Percentiles rank a stretch among this genome's conserved stretches.
phyloP scores from a whole-genome alignment of 768 basidiomycete genomes.

The Pisolithus sp. region DNA sequence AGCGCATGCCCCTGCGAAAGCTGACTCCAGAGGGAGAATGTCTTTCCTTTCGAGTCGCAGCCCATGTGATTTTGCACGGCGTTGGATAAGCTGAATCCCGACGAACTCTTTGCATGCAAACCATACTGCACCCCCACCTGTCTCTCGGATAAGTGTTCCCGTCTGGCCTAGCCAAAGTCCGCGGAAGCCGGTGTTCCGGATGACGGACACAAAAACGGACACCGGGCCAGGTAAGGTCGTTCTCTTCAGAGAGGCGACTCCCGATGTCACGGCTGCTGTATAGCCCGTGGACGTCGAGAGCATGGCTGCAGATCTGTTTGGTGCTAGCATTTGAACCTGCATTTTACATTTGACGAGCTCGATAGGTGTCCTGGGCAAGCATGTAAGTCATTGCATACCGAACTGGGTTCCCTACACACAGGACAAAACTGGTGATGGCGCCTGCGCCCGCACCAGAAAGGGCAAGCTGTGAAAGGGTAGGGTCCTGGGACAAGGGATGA shows the following conservation, averaged over 20 bases:
- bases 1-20: slow-evolving; percentile 79
- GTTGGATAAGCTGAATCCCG: slow-evolving; percentile 51
- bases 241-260: slow-evolving; percentile 6
- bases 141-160: slow-evolving; percentile 89
- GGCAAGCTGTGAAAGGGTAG: slow-evolving; percentile 64
- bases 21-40: slow-evolving; percentile 74
- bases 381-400: neutral
- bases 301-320: slow-evolving; percentile 13
- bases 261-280: slow-evolving; percentile 8
- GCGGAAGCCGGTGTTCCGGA: slow-evolving; percentile 62
- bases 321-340: slow-evolving; percentile 86
- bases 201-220: slow-evolving; percentile 53
- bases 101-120: slow-evolving; percentile 83
- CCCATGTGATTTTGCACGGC: slow-evolving; percentile 30
- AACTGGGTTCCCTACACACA: slow-evolving; percentile 44
- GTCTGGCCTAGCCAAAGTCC: slow-evolving; percentile 98
- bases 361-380: slow-evolving; percentile 66
- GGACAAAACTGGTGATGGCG: slow-evolving; percentile 74
- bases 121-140: slow-evolving; percentile 88
- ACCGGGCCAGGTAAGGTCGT: slow-evolving; percentile 63
- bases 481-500: slow-evolving; percentile 31
- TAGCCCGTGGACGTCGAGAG: slow-evolving; percentile 9
- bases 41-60: slow-evolving; percentile 33
- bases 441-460: slow-evolving; percentile 87
- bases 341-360: slow-evolving; percentile 97